These are phyloP conservation scores for Claviceps quebecensis DNA, from an alignment of 2,329 filamentous ascomycete species.

Conservation along the genomic window DNA sequence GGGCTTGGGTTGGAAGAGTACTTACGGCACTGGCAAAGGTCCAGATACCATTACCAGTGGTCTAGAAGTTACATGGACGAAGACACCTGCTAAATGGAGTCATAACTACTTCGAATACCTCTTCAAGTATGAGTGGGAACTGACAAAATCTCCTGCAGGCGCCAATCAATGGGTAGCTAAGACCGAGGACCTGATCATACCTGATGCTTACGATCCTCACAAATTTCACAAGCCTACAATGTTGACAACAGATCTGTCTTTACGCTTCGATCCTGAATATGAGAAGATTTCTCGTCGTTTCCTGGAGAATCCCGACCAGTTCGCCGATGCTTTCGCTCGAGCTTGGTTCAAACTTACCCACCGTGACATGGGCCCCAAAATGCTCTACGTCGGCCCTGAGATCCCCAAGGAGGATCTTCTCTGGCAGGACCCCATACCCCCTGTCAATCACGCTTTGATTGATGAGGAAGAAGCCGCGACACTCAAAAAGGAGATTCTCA, in stretches of 20 bases:
- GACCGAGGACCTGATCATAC: slow-evolving; percentile 51
- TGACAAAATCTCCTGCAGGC: slow-evolving; percentile 60
- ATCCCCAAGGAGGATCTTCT: slow-evolving; percentile 53
- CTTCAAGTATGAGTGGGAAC: slow-evolving; percentile 67
- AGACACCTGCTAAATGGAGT: slow-evolving; percentile 62
- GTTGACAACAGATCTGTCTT: slow-evolving; percentile 61
- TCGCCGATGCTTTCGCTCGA: slow-evolving; percentile 53
- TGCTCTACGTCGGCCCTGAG: slow-evolving; percentile 62
- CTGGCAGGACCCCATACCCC: slow-evolving; percentile 64
- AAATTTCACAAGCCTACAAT: slow-evolving; percentile 65
- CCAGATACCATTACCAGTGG: slow-evolving; percentile 61
- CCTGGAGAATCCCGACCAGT: slow-evolving; percentile 52
- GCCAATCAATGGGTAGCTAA: slow-evolving; percentile 68
- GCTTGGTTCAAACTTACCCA: slow-evolving; percentile 79
- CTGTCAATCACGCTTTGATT: slow-evolving; percentile 41
- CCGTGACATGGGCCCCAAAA: slow-evolving; percentile 61
- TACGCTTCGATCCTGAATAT: slow-evolving; percentile 58
- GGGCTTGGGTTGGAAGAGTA: slow-evolving; percentile 61
- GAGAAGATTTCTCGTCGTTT: slow-evolving; percentile 63
- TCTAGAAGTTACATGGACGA: slow-evolving; percentile 69
- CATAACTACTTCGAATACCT: slow-evolving; percentile 63
- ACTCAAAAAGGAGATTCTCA: slow-evolving; percentile 56
- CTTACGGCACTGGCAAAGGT: slow-evolving; percentile 51
- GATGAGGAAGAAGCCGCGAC: slow-evolving; percentile 47
- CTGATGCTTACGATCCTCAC: slow-evolving; percentile 53